Conservation (phyloP, 441 rosid species). For the Isatis lusitanica region DNA sequence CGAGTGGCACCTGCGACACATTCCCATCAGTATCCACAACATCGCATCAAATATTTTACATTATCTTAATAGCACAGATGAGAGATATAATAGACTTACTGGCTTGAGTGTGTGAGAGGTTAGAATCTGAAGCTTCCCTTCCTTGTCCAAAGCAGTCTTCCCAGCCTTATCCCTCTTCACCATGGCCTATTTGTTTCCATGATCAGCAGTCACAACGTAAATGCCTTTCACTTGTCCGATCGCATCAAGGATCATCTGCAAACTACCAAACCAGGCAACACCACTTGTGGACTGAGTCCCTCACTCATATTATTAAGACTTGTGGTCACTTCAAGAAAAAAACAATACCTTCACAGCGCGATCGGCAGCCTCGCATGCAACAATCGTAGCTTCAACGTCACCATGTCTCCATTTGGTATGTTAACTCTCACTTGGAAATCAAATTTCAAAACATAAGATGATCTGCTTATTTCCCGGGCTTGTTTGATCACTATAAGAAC, state of each 20-base stretch:
- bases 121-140: conserved; percentile 79
- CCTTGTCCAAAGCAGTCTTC: conserved; percentile 61
- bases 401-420: conserved; percentile 93
- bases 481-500: neutral
- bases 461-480: neutral
- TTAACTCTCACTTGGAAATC: conserved; percentile 72
- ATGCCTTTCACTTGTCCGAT: conserved; percentile 86
- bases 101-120: conserved; percentile 95
- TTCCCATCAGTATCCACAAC: neutral
- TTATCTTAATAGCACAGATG: neutral
- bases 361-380: conserved; percentile 91
- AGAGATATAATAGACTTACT: conserved; percentile 46
- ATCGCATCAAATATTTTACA: neutral
- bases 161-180: conserved; percentile 89
- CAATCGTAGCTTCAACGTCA: conserved; percentile 79
- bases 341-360: conserved; percentile 75
- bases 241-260: conserved; percentile 85
- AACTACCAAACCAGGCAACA: neutral
- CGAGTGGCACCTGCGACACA: conserved; percentile 70
- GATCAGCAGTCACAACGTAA: conserved; percentile 92
- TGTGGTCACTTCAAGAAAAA: neutral
- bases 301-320: conserved; percentile 5
- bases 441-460: neutral
- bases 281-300: neutral
- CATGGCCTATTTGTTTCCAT: conserved; percentile 97